Conservation (phyloP, 768 basidiomycete genomes). For the Crucibulum laeve region DNA sequence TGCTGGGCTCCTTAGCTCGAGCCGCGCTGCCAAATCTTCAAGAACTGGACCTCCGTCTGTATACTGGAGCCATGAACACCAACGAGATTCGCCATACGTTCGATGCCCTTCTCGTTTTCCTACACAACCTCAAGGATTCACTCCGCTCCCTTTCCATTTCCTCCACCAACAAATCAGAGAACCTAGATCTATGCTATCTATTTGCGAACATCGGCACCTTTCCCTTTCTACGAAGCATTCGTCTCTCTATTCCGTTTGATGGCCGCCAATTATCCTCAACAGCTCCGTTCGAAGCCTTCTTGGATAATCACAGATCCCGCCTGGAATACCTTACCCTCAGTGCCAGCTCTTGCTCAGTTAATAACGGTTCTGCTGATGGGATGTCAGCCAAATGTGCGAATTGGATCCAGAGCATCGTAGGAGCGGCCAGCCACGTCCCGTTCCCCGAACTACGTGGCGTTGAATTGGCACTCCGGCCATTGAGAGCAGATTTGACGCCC, state of each 20-base stretch:
- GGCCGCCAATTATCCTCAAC: conserved; percentile 35
- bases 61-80: conserved; percentile 21
- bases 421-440: conserved; percentile 15
- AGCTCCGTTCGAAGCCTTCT: conserved; percentile 24
- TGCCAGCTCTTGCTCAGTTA: conserved; percentile 22
- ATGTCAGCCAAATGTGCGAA: conserved; percentile 23
- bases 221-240: conserved; percentile 30
- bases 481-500: conserved; percentile 23
- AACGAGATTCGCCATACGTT: conserved; percentile 28
- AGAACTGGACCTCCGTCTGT: conserved; percentile 28
- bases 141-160: conserved; percentile 30
- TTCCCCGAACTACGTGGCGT: conserved; percentile 27
- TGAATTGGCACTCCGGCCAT: conserved; percentile 33
- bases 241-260: conserved; percentile 41
- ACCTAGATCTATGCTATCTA: conserved; percentile 35
- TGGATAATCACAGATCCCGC: conserved; percentile 27
- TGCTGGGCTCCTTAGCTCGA: conserved; percentile 26
- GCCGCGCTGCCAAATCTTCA: conserved; percentile 30
- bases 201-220: conserved; percentile 32
- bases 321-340: conserved; percentile 31
- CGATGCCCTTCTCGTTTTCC: conserved; percentile 39
- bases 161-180: conserved; percentile 28
- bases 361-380: conserved; percentile 9
- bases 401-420: conserved; percentile 39
- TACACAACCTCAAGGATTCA: conserved; percentile 35